Base-by-base conservation (phyloP, 202 grass and related monocot genomes). In the Musa balbisiana region DNA sequence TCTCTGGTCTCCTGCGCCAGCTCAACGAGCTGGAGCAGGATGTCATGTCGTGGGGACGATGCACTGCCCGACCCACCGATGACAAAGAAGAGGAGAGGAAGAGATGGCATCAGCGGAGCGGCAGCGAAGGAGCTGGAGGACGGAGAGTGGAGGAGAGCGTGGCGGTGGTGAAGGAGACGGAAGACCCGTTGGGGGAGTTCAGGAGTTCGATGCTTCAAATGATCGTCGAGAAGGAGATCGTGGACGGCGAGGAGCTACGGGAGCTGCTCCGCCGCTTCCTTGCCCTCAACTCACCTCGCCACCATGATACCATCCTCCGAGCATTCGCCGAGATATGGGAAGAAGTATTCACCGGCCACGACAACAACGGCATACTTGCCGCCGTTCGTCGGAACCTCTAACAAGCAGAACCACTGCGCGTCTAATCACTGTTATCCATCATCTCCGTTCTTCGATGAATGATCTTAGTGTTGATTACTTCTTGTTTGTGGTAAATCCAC, bases 261-360 rank as follows among this genome's bases (percentile, higher is more conserved):
- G 83, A 84, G 79, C 88, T 97, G 22, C 90, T 97, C 52, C 81
- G 62, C n/a, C 81, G 90, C 50, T 93, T 93, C 82, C 86, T 97
- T 3, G 74, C 88, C 25, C 90, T 97, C 73, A 97, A 97, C 85
- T 76, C 83, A 16, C 55, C 88, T 11, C 63, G 78, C n/a, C 87
- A 93, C 80, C 93, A 93, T 80, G 80, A 87, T 73, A 73, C 89
- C 65, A 93, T 97, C 76, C 84, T 97, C 67, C 81, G 58, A 51
- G 90, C 93, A 17, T 97, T 93, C 73, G 84, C 86, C 10, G 88
- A 89, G 79, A 88, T 97, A 74, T 97, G 90, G 84, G 86, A 89
- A 15, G 88, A 93, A 17, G 84, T 97, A 60, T 91, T 97, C 77
- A 58, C 81, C 70, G 82, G 63, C 67, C 9, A 85, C 79, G 82